Conservation (phyloP, 2,329 filamentous ascomycete genomes). For the Penicillium janthinellum region DNA sequence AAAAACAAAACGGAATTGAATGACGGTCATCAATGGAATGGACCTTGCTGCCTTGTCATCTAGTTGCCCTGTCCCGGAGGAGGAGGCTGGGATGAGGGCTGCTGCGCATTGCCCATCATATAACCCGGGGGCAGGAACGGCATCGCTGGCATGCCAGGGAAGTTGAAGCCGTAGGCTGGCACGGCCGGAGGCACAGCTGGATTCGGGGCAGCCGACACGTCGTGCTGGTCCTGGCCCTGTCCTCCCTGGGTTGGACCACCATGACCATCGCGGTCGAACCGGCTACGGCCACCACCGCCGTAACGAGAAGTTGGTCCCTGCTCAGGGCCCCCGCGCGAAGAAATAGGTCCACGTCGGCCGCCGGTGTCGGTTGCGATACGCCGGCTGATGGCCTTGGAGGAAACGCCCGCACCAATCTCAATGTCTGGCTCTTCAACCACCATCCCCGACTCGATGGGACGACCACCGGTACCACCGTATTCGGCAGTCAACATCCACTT, state of each 20-base stretch:
- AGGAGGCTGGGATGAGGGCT: conserved; percentile 38
- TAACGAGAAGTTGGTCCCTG: conserved; percentile 21
- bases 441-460: conserved; percentile 76
- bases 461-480: conserved; percentile 87
- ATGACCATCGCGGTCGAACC: conserved; percentile 39
- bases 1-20: background rate
- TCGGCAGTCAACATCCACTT: conserved; percentile 97
- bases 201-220: conserved; percentile 42
- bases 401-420: conserved; percentile 95
- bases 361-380: conserved; percentile 55
- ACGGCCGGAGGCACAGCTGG: conserved; percentile 57
- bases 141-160: conserved; percentile 53
- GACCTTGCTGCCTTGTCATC: background rate
- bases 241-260: conserved; percentile 23
- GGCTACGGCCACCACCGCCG: conserved; percentile 29
- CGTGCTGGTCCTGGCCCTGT: conserved; percentile 37
- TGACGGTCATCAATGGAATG: background rate
- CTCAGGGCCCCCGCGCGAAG: conserved; percentile 42
- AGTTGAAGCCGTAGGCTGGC: conserved; percentile 58
- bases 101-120: conserved; percentile 45
- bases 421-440: conserved; percentile 97
- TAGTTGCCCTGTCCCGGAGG: conserved; percentile 41
- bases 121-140: conserved; percentile 53
- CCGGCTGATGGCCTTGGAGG: conserved; percentile 71
- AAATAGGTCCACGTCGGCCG: conserved; percentile 52